phyloP scores from a whole-genome alignment of 805 yeast genomes.

The Ogataea pignaliae region DNA sequence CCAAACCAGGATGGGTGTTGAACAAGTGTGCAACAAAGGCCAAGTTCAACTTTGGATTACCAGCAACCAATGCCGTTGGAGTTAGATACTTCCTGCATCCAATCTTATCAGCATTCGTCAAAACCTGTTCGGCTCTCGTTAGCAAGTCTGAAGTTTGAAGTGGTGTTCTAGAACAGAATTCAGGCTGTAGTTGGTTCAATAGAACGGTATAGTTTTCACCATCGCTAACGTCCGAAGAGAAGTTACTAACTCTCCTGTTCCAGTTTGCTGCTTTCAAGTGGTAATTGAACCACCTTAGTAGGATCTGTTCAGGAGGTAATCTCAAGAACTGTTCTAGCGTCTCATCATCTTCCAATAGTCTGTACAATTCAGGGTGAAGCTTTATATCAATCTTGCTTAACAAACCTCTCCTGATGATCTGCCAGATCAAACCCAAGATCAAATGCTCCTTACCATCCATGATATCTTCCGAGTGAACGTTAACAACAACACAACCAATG shows the following conservation, averaged over 20 bases:
- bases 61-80: slow-evolving; percentile 87
- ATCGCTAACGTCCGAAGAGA: slow-evolving; percentile 83
- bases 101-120: slow-evolving; percentile 82
- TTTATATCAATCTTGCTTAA: slow-evolving; percentile 93
- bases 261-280: slow-evolving; percentile 92
- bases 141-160: slow-evolving; percentile 71
- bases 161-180: slow-evolving; percentile 75
- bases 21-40: slow-evolving; percentile 97
- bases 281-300: slow-evolving; percentile 95
- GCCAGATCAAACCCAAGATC: slow-evolving; percentile 92
- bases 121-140: slow-evolving; percentile 81
- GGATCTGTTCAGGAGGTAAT: slow-evolving; percentile 94
- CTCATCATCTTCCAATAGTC: slow-evolving; percentile 92
- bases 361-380: slow-evolving; percentile 92
- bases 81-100: slow-evolving; percentile 94
- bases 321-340: slow-evolving; percentile 95
- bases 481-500: slow-evolving; percentile 96
- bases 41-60: slow-evolving; percentile 92
- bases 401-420: slow-evolving; percentile 93
- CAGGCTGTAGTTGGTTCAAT: slow-evolving; percentile 84
- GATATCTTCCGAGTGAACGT: slow-evolving; percentile 93
- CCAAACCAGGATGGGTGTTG: slow-evolving; percentile 95
- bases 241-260: slow-evolving; percentile 79
- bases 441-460: slow-evolving; percentile 91
- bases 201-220: slow-evolving; percentile 93